Conservation (phyloP, 257 asterid species). For the Craterostigma plantagineum region DNA sequence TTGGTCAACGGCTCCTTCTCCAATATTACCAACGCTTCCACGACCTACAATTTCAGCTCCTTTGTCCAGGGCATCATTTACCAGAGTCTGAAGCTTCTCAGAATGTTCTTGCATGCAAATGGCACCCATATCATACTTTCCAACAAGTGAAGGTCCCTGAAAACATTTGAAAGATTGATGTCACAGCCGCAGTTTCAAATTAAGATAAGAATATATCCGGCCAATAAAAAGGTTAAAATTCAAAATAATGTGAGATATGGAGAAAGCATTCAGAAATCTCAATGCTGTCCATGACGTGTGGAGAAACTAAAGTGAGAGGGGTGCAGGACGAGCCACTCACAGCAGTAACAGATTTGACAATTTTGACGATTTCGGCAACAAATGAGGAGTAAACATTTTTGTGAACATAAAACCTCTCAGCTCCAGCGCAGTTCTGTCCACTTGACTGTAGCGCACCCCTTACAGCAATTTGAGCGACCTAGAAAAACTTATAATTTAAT, state of each 20-base stretch:
- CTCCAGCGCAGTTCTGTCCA: slow-evolving; percentile 98
- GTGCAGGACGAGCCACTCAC: slow-evolving; percentile 30
- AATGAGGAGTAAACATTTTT: slow-evolving; percentile 59
- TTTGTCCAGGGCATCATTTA: slow-evolving; percentile 69
- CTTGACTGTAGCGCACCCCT: slow-evolving; percentile 94
- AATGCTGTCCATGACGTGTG: too few relatives aligned
- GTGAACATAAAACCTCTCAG: slow-evolving; percentile 95
- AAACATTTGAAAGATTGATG: not conserved
- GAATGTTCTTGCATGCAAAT: slow-evolving; percentile 99
- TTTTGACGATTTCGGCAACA: slow-evolving; percentile 80
- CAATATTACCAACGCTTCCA: slow-evolving; percentile 91
- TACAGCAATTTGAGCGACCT: slow-evolving; percentile 98
- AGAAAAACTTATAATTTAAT: slow-evolving; percentile 11
- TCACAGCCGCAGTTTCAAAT: too few relatives aligned
- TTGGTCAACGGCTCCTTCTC: slow-evolving; percentile 94
- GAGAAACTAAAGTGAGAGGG: too few relatives aligned
- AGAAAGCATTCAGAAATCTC: too few relatives aligned
- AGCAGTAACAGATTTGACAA: slow-evolving; percentile 83
- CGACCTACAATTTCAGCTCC: slow-evolving; percentile 91
- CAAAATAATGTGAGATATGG: too few relatives aligned
- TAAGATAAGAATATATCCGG: too few relatives aligned
- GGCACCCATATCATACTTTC: slow-evolving; percentile 97
- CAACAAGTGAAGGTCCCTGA: slow-evolving; percentile 90
- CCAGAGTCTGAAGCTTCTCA: slow-evolving; percentile 79
- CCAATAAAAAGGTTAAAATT: too few relatives aligned